These are phyloP conservation scores for Blumeria graminis DNA, from an alignment of 2,329 filamentous ascomycete species.

Conservation along the genomic window DNA sequence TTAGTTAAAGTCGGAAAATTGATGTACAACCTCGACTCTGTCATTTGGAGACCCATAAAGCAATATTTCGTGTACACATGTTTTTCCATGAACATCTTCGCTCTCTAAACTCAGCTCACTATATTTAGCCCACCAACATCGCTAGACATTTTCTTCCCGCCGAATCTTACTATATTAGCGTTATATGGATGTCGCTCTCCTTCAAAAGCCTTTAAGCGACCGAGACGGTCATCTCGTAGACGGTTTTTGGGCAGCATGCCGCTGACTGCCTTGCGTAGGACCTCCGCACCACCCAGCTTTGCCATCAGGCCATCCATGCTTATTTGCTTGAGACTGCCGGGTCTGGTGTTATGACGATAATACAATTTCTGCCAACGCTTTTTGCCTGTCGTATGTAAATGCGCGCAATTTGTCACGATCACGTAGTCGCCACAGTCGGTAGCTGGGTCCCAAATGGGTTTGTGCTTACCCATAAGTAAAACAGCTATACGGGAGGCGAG, in stretches of 20 bases:
- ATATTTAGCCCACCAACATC: neutral
- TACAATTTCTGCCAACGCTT: conserved; percentile 91
- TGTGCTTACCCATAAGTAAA: conserved; percentile 94
- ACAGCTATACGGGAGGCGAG: conserved; percentile 70
- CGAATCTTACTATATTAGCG: conserved; percentile 58
- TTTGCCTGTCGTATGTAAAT: conserved; percentile 69
- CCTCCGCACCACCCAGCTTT: conserved; percentile 82
- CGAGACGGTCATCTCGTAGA: conserved; percentile 66
- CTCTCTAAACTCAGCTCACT: too few relatives aligned
- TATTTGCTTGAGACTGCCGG: conserved; percentile 64
- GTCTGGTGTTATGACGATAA: conserved; percentile 80
- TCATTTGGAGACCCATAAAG: too few relatives aligned
- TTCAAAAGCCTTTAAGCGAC: conserved; percentile 84
- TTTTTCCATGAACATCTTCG: too few relatives aligned
- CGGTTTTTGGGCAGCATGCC: conserved; percentile 98
- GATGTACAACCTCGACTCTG: too few relatives aligned
- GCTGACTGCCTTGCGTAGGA: conserved; percentile 72
- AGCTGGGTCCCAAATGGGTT: conserved; percentile 89
- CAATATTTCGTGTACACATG: too few relatives aligned
- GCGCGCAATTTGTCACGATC: conserved; percentile 71
- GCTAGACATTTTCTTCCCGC: neutral
- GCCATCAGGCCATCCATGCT: conserved; percentile 89
- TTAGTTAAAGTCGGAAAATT: too few relatives aligned
- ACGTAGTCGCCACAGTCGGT: conserved; percentile 99
- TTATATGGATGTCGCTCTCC: conserved; percentile 80